Conservation (phyloP, 2,329 filamentous ascomycete genomes). For the Stylonectria norvegica region DNA sequence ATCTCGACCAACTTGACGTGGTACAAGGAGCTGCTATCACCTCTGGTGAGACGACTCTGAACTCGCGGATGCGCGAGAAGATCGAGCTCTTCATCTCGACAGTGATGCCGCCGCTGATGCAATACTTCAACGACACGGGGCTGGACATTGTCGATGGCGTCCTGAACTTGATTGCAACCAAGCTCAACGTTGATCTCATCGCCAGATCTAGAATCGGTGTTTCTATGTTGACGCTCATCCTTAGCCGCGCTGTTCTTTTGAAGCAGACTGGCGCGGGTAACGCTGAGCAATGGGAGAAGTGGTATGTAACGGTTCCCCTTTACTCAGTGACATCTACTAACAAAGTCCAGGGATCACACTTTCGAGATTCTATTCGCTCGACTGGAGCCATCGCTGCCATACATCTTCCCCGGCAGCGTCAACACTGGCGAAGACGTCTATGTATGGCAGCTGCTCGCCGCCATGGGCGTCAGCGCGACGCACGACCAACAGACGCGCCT, state of each 20-base stretch:
- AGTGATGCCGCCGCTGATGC: constrained; percentile 86
- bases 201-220: constrained; percentile 84
- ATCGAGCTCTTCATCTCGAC: constrained; percentile 85
- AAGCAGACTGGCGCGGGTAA: constrained; percentile 73
- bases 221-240: constrained; percentile 86
- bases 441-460: constrained; percentile 96
- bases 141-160: constrained; percentile 89
- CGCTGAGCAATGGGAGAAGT: constrained; percentile 75
- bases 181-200: constrained; percentile 79
- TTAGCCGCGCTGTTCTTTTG: constrained; percentile 89
- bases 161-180: constrained; percentile 78
- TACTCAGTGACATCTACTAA: constrained; percentile 28
- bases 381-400: constrained; percentile 76
- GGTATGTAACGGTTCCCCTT: constrained; percentile 47
- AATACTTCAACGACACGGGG: constrained; percentile 85
- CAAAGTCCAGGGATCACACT: constrained; percentile 58
- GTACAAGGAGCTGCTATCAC: constrained; percentile 75
- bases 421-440: constrained; percentile 90
- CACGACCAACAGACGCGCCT: constrained; percentile 93
- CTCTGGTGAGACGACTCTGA: constrained; percentile 67
- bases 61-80: constrained; percentile 78
- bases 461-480: constrained; percentile 88
- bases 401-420: constrained; percentile 89
- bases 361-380: constrained; percentile 87
- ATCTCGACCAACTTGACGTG: constrained; percentile 89